Evolutionary conservation across 441 rosid genomes (phyloP).

Genomic region (Croton laevigatus): DNA sequence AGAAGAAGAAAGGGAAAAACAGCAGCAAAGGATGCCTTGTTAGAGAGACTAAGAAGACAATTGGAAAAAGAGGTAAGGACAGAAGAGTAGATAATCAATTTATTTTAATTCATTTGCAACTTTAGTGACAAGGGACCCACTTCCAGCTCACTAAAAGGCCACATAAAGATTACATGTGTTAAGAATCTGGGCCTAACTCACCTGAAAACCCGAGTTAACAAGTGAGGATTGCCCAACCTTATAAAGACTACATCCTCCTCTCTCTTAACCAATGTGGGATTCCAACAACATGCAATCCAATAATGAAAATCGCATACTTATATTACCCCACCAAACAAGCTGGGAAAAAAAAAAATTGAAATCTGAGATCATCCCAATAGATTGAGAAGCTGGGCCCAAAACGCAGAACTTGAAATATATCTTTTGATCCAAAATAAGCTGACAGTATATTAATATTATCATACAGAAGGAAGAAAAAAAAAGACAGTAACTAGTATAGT

Average conservation of each 20-base stretch:
- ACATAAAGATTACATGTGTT: background rate
- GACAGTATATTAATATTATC: background rate
- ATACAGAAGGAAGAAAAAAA: background rate
- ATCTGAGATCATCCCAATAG: background rate
- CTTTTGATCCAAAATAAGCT: constrained; percentile 2
- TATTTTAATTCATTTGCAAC: background rate
- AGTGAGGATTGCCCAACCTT: too few relatives aligned
- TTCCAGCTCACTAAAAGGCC: background rate
- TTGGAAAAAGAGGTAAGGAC: background rate
- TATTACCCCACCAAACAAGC: background rate
- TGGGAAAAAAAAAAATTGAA: background rate
- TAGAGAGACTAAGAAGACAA: background rate
- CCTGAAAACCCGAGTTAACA: too few relatives aligned
- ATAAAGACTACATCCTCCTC: too few relatives aligned
- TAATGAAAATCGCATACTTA: background rate
- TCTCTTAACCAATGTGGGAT: too few relatives aligned
- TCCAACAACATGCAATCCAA: background rate
- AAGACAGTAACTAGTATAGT: constrained; percentile 1
- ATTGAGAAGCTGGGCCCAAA: background rate
- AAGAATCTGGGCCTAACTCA: too few relatives aligned
- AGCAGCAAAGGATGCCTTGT: background rate
- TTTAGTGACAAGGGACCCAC: background rate
- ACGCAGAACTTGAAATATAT: background rate
- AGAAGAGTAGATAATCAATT: background rate
- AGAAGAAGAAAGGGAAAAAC: background rate